Evolutionary conservation across 1,284 basidiomycete genomes (phyloP).

Genomic region (Rhodotorula sp.): DNA sequence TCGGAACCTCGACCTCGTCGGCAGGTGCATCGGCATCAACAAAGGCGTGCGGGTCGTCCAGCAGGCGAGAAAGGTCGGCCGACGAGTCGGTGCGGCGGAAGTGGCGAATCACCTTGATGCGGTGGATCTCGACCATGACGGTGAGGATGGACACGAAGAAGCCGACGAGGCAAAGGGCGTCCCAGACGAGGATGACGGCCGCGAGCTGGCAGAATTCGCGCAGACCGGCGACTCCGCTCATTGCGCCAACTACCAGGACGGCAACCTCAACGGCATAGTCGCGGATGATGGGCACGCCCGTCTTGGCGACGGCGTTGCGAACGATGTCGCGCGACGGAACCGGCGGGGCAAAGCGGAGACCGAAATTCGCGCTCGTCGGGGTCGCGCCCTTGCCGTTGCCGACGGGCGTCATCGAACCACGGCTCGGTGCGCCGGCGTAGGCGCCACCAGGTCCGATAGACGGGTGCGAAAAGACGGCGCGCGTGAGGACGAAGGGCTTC

Average conservation of each 20-base stretch:
- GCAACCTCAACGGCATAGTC: constrained; percentile 92
- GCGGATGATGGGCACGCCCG: constrained; percentile 80
- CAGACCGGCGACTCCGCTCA: constrained; percentile 82
- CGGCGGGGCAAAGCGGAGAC: constrained; percentile 57
- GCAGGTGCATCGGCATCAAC: constrained; percentile 42
- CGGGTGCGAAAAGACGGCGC: constrained; percentile 85
- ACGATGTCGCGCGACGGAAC: constrained; percentile 79
- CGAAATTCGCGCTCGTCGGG: constrained; percentile 28
- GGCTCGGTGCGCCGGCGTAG: constrained; percentile 22
- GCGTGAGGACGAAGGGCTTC: constrained; percentile 89
- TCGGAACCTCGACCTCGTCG: constrained; percentile 25
- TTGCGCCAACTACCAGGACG: constrained; percentile 82
- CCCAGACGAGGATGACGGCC: constrained; percentile 77
- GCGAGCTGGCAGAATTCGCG: constrained; percentile 94
- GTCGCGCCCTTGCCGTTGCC: constrained; percentile 9
- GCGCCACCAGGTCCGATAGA: constrained; percentile 58
- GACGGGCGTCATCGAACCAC: constrained; percentile 34
- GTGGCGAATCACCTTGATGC: constrained; percentile 62
- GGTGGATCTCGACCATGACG: constrained; percentile 84
- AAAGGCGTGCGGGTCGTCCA: constrained; percentile 44
- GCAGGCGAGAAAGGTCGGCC: constrained; percentile 43
- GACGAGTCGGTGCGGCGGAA: constrained; percentile 48
- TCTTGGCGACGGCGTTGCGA: constrained; percentile 73
- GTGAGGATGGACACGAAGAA: constrained; percentile 87
- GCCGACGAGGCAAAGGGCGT: constrained; percentile 85